Conservation (phyloP, 2,329 filamentous ascomycete species). For the Gaeumannomyces sp. region DNA sequence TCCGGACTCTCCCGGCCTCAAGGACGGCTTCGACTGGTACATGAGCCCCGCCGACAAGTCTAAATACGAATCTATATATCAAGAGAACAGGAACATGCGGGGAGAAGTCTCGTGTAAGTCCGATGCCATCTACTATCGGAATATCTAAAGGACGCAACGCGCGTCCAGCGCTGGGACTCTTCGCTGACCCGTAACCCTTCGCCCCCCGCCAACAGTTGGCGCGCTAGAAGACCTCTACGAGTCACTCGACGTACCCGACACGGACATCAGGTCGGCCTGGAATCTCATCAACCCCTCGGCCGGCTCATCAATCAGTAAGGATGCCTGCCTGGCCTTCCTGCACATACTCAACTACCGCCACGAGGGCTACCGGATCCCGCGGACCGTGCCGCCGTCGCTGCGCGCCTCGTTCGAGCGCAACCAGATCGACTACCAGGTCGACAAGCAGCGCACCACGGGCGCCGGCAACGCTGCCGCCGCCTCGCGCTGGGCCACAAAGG, state of each 20-base stretch:
- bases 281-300: slow-evolving; percentile 95
- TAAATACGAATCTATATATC: slow-evolving; percentile 98
- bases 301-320: slow-evolving; percentile 78
- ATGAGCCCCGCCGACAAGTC: slow-evolving; percentile 87
- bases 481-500: slow-evolving; percentile 72
- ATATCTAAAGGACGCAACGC: too few species aligned
- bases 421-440: slow-evolving; percentile 92
- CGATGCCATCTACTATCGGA: too few species aligned
- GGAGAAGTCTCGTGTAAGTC: slow-evolving; percentile 72
- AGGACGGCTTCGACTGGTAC: slow-evolving; percentile 99
- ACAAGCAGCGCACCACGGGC: slow-evolving; percentile 56
- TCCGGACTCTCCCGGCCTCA: slow-evolving; percentile 74
- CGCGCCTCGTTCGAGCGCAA: slow-evolving; percentile 90
- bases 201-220: slow-evolving; percentile 47
- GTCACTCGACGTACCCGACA: slow-evolving; percentile 65
- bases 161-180: not conserved
- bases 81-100: slow-evolving; percentile 79
- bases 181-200: not conserved
- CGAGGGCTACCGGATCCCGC: slow-evolving; percentile 89
- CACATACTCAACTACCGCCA: slow-evolving; percentile 96
- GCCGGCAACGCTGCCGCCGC: slow-evolving; percentile 39
- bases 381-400: slow-evolving; percentile 84
- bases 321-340: slow-evolving; percentile 87
- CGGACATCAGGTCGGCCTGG: slow-evolving; percentile 87
- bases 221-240: slow-evolving; percentile 80